These are phyloP conservation scores for Ceratobasidium sp. DNA, from an alignment of 1,284 basidiomycete species.

Conservation along the genomic window DNA sequence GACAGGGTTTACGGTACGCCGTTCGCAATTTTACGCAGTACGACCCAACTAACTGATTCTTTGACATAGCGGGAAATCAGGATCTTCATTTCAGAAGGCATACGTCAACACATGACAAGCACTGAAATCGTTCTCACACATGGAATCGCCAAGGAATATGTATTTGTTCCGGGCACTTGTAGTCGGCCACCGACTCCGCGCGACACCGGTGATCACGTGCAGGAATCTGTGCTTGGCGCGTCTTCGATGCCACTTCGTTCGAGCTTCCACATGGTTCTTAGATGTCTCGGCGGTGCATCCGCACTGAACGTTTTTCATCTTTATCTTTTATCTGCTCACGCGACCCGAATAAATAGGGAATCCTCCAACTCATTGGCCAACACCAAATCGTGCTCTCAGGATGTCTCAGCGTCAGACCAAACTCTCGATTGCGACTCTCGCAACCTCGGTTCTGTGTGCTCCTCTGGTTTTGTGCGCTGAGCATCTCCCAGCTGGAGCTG, in stretches of 20 bases:
- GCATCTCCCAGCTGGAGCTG: not conserved
- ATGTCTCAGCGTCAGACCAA: slow-evolving; percentile 22
- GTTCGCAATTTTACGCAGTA: too few relatives aligned
- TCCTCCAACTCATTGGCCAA: too few relatives aligned
- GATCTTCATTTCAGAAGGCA: too few relatives aligned
- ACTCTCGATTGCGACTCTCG: not conserved
- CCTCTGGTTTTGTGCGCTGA: not conserved
- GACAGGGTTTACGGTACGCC: too few relatives aligned
- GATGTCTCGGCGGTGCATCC: slow-evolving; percentile 8
- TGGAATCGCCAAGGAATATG: too few relatives aligned
- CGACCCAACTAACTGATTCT: too few relatives aligned
- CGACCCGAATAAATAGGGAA: slow-evolving; percentile 22
- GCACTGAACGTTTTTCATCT: slow-evolving; percentile 7
- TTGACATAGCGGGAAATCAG: too few relatives aligned
- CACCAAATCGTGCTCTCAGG: too few relatives aligned
- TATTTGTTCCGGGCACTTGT: not conserved
- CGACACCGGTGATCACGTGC: slow-evolving; percentile 10
- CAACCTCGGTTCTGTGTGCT: not conserved
- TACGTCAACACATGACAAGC: too few relatives aligned
- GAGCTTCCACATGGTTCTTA: not conserved
- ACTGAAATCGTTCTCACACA: too few relatives aligned
- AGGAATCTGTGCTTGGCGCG: not conserved
- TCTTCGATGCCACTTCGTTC: not conserved
- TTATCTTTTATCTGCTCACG: slow-evolving; percentile 15
- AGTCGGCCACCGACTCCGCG: not conserved